A percentile compares a stretch with the other conserved stretches of the same genome.
phyloP scores from a whole-genome alignment of 257 asterid species.

The Schizonepeta tenuifolia region DNA sequence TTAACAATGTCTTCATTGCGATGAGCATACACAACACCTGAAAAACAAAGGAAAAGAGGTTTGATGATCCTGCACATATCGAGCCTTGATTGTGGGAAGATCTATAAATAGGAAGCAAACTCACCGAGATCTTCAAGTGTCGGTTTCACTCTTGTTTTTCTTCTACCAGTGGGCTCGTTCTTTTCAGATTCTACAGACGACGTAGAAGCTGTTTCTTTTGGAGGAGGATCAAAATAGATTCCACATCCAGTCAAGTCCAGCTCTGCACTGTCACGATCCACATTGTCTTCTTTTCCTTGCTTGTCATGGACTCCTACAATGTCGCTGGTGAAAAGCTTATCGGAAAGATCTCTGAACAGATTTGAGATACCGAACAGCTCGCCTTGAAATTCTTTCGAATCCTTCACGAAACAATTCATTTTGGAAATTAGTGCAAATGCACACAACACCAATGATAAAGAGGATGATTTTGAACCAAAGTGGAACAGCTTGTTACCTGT shows the following conservation, averaged over 20 bases:
- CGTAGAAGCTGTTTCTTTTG: conserved; percentile 31
- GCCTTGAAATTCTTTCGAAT: conserved; percentile 81
- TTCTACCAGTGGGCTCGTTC: conserved; percentile 33
- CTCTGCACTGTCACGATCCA: conserved; percentile 26
- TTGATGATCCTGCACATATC: not conserved
- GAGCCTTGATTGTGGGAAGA: not conserved
- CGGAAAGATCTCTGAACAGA: conserved; percentile 86
- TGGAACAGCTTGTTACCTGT: conserved; percentile 54
- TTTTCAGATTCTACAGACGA: conserved; percentile 35
- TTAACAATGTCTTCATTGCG: conserved; percentile 89
- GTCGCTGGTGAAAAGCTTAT: conserved; percentile 90
- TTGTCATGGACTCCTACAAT: conserved; percentile 67
- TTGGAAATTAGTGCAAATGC: conserved; percentile 26
- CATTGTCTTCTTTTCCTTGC: conserved; percentile 40
- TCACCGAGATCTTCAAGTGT: conserved; percentile 71
- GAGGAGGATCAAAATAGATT: conserved; percentile 43
- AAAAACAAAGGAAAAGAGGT: not conserved
- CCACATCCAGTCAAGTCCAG: conserved; percentile 44
- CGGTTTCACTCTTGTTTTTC: conserved; percentile 38
- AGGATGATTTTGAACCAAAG: not conserved
- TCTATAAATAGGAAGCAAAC: conserved; percentile 26
- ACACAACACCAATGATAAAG: not conserved
- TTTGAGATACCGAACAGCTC: conserved; percentile 94
- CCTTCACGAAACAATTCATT: conserved; percentile 47
- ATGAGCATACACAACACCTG: conserved; percentile 89